Percentiles rank a stretch among this genome's conserved stretches.
phyloP scores from a whole-genome alignment of 176 grass and related monocot species.

The Microstegium vimineum region DNA sequence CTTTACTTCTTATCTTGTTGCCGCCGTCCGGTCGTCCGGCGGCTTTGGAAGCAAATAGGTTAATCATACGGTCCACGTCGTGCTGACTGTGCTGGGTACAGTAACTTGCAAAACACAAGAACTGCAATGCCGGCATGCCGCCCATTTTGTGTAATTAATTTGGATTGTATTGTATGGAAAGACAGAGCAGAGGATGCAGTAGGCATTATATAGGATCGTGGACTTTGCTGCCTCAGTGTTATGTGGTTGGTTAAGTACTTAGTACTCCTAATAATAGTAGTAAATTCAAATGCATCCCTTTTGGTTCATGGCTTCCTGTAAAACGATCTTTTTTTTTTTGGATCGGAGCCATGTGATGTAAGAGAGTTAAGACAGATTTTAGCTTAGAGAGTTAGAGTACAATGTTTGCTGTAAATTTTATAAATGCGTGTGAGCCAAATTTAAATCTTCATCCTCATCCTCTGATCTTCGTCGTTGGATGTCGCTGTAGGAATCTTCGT shows the following conservation, averaged over 20 bases:
- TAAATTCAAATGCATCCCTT: not conserved
- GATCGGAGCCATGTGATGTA: not conserved
- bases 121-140: not conserved
- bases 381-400: too few relatives aligned
- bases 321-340: too few relatives aligned
- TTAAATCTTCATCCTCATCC: not conserved
- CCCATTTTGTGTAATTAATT: not conserved
- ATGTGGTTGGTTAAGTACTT: not conserved
- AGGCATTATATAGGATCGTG: not conserved
- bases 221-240: not conserved
- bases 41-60: slow-evolving; percentile 14
- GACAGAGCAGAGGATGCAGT: not conserved
- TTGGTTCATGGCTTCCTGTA: too few relatives aligned
- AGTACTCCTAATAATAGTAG: too few relatives aligned
- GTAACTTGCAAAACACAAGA: not conserved
- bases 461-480: too few relatives aligned
- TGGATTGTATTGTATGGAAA: not conserved
- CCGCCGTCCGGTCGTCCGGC: not conserved
- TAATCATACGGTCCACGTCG: not conserved
- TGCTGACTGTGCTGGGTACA: slow-evolving; percentile 15
- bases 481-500: not conserved
- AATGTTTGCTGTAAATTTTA: too few relatives aligned
- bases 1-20: not conserved
- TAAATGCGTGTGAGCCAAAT: too few relatives aligned
- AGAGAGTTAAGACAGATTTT: too few relatives aligned